phyloP scores from a whole-genome alignment of 148 eudicot species.

The Hydrangea macrophylla region DNA sequence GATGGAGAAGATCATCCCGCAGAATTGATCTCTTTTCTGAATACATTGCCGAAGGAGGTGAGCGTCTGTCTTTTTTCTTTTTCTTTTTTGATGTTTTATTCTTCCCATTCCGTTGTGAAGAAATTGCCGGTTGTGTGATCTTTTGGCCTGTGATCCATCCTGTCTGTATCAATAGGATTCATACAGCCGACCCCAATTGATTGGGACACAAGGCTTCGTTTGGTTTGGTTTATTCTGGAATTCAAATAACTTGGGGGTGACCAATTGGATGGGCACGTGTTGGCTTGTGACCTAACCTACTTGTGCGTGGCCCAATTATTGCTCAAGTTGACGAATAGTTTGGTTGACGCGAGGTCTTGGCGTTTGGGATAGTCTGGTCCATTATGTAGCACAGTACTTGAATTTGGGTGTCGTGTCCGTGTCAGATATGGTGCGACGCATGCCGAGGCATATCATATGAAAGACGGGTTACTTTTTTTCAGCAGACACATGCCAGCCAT shows the following conservation, averaged over 20 bases:
- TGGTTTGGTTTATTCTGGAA: not conserved
- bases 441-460: no score
- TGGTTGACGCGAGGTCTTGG: not conserved
- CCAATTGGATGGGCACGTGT: not conserved
- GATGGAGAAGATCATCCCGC: constrained; percentile 89
- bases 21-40: constrained; percentile 66
- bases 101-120: not conserved
- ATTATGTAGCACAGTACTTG: no score
- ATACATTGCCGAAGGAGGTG: constrained; percentile 71
- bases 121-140: not conserved
- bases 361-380: not conserved
- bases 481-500: no score
- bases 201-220: no score
- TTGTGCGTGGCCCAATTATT: not conserved
- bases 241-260: not conserved
- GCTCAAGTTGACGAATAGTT: not conserved
- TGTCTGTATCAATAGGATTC: not conserved
- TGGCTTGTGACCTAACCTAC: not conserved
- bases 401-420: no score
- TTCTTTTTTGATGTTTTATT: not conserved
- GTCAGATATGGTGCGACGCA: no score
- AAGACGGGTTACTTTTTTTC: no score
- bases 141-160: not conserved
- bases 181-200: no score
- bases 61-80: constrained; percentile 12